These are phyloP conservation scores for Odontarrhena argentea DNA, from an alignment of 345 rosid species.

Conservation along the genomic window DNA sequence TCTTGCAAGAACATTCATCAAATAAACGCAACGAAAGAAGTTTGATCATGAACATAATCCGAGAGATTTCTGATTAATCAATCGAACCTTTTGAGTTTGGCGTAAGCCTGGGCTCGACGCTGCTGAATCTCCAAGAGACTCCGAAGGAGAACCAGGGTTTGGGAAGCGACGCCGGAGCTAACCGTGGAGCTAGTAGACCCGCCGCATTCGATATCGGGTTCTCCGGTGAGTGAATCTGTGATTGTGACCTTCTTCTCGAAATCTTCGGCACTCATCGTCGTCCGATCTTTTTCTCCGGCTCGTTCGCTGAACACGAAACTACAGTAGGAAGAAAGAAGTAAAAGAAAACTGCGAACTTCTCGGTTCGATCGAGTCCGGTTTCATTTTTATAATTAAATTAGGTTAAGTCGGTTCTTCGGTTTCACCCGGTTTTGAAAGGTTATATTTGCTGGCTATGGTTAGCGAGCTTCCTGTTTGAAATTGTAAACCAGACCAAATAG, in stretches of 20 bases:
- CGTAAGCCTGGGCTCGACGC: conserved; percentile 88
- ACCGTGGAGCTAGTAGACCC: conserved; percentile 20
- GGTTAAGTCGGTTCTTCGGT: conserved; percentile 1
- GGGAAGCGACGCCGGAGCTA: conserved; percentile 28
- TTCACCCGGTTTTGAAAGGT: background rate
- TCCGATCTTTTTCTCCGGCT: conserved; percentile 19
- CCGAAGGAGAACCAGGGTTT: conserved; percentile 59
- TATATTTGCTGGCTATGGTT: background rate
- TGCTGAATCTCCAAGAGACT: conserved; percentile 68
- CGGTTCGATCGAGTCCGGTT: conserved; percentile 10
- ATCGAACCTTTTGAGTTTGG: conserved; percentile 67
- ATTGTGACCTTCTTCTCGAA: conserved; percentile 69
- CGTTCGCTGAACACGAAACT: conserved; percentile 32
- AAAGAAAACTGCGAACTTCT: background rate
- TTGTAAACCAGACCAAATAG: background rate
- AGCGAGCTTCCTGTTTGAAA: background rate
- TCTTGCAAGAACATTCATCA: background rate
- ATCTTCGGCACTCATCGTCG: conserved; percentile 54
- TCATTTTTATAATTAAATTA: background rate
- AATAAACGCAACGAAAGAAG: background rate
- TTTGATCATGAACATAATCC: background rate
- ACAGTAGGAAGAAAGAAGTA: background rate
- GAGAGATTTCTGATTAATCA: background rate
- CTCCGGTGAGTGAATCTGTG: conserved; percentile 48
- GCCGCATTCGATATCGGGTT: conserved; percentile 2